Conservation (phyloP, 2,329 filamentous ascomycete species). For the Cladosporium oxysporum region DNA sequence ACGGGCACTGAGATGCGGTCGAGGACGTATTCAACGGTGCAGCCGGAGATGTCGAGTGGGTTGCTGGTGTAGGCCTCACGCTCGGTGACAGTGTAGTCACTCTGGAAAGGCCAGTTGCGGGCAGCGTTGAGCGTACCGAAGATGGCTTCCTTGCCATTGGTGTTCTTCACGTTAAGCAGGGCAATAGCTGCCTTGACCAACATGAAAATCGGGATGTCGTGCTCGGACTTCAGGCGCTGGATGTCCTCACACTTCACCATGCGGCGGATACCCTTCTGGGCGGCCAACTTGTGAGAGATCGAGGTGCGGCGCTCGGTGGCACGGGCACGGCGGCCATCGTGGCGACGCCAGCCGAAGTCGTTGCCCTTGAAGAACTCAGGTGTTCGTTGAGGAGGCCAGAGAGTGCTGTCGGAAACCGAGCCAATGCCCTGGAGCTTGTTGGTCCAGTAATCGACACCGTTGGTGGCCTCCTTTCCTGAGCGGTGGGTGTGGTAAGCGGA, state of each 20-base stretch:
- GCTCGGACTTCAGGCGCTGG: constrained; percentile 33
- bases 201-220: constrained; percentile 38
- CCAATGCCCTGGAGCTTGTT: constrained; percentile 34
- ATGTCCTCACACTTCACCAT: constrained; percentile 33
- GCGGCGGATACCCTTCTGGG: constrained; percentile 34
- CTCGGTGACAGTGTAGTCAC: constrained; percentile 33
- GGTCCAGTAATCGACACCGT: constrained; percentile 35
- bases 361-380: constrained; percentile 38
- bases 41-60: constrained; percentile 38
- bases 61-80: constrained; percentile 34
- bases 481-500: constrained; percentile 36
- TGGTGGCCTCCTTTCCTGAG: constrained; percentile 32
- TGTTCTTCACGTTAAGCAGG: constrained; percentile 34
- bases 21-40: constrained; percentile 38
- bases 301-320: constrained; percentile 29
- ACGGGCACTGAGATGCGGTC: constrained; percentile 33
- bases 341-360: constrained; percentile 33
- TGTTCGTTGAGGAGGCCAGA: constrained; percentile 35
- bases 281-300: constrained; percentile 29
- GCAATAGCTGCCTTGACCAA: constrained; percentile 38
- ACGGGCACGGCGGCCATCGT: constrained; percentile 31
- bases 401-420: constrained; percentile 28
- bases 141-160: constrained; percentile 35
- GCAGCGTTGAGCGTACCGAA: constrained; percentile 39
- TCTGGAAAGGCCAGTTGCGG: constrained; percentile 37